These are phyloP conservation scores for Acorus calamus DNA, from an alignment of 106 monocot species.

Conservation along the genomic window DNA sequence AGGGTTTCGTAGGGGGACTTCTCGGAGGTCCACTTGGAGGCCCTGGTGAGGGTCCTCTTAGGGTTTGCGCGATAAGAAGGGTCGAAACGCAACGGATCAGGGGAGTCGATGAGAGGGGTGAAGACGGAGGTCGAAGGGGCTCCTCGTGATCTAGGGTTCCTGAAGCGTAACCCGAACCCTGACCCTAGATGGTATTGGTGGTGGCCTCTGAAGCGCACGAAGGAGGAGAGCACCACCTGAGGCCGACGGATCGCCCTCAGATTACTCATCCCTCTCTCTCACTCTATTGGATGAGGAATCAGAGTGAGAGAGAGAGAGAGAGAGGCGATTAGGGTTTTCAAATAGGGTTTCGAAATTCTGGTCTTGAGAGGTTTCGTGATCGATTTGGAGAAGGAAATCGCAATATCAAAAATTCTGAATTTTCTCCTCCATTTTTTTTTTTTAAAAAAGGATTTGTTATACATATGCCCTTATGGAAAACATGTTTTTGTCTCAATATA, in stretches of 20 bases:
- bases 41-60: slow-evolving; percentile 61
- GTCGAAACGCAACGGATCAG: slow-evolving; percentile 16
- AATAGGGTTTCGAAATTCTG: no score
- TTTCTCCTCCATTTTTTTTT: no score
- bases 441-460: no score
- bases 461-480: no score
- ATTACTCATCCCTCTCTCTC: slow-evolving; percentile 30
- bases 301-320: no score
- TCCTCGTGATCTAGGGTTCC: slow-evolving; percentile 9
- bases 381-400: no score
- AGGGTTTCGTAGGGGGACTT: slow-evolving; percentile 87
- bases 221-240: slow-evolving; percentile 12
- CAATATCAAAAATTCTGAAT: no score
- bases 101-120: slow-evolving; percentile 18
- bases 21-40: slow-evolving; percentile 73
- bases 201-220: slow-evolving; percentile 21
- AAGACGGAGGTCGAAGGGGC: slow-evolving; percentile 3
- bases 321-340: no score
- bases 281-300: no score
- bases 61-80: slow-evolving; percentile 19
- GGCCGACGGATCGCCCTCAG: slow-evolving; percentile 42
- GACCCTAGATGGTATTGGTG: slow-evolving; percentile 3
- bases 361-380: no score
- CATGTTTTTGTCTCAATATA: no score
- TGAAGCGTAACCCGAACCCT: slow-evolving; percentile 2